Conservation (phyloP, 225 moss, liverwort and hornwort species). For the Polytrichum commune region DNA sequence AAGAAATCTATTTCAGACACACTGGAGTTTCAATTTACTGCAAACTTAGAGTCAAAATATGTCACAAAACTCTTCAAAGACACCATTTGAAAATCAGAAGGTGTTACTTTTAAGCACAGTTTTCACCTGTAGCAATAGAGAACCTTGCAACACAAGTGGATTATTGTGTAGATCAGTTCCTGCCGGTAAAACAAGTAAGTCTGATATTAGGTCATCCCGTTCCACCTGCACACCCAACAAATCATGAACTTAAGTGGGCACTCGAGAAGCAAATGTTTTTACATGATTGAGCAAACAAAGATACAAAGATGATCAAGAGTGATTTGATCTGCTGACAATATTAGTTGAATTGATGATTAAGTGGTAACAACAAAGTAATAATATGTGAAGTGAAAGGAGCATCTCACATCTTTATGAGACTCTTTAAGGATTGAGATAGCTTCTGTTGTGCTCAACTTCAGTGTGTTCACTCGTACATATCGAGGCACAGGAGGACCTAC, state of each 20-base stretch:
- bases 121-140: slow-evolving; percentile 72
- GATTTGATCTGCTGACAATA: too few species aligned
- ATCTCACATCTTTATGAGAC: slow-evolving; percentile 55
- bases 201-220: slow-evolving; percentile 72
- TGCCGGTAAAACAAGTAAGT: slow-evolving; percentile 80
- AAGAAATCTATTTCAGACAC: too few species aligned
- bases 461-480: slow-evolving; percentile 89
- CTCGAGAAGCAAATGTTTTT: too few species aligned
- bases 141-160: slow-evolving; percentile 75
- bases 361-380: background rate
- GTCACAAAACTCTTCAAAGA: too few species aligned
- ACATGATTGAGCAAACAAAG: too few species aligned
- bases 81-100: too few species aligned
- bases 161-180: slow-evolving; percentile 94
- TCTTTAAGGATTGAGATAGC: slow-evolving; percentile 62
- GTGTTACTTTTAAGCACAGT: background rate
- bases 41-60: too few species aligned
- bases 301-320: too few species aligned
- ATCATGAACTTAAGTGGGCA: too few species aligned
- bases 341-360: too few species aligned
- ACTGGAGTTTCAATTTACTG: too few species aligned
- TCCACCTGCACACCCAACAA: slow-evolving; percentile 52
- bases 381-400: background rate
- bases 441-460: slow-evolving; percentile 67
- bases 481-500: slow-evolving; percentile 69